These are phyloP conservation scores for Ophiostoma perfectum DNA, from an alignment of 2,329 filamentous ascomycete species.

Conservation along the genomic window DNA sequence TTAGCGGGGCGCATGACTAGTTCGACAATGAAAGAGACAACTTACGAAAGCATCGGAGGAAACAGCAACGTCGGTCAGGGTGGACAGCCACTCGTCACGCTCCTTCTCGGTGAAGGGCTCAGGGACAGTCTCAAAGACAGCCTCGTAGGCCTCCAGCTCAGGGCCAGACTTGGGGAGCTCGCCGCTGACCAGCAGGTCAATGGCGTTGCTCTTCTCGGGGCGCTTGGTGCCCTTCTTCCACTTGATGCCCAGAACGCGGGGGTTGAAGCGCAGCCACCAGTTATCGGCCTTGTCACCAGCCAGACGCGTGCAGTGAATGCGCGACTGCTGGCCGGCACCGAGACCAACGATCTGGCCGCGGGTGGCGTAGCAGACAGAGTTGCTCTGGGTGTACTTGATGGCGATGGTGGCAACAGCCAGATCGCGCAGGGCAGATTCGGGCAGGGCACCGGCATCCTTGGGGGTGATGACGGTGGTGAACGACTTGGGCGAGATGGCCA, in stretches of 20 bases:
- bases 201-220: slow-evolving; percentile 95
- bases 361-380: slow-evolving; percentile 95
- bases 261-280: slow-evolving; percentile 99
- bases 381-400: slow-evolving; percentile 97
- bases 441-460: slow-evolving; percentile 66
- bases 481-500: slow-evolving; percentile 75
- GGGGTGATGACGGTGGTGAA: slow-evolving; percentile 84
- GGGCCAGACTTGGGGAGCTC: slow-evolving; percentile 76
- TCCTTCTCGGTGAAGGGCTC: slow-evolving; percentile 76
- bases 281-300: slow-evolving; percentile 98
- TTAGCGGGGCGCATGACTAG: background rate
- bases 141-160: slow-evolving; percentile 82
- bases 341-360: slow-evolving; percentile 92
- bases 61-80: slow-evolving; percentile 75
- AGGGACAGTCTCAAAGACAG: slow-evolving; percentile 85
- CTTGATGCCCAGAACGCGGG: slow-evolving; percentile 77
- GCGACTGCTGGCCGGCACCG: slow-evolving; percentile 92
- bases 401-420: slow-evolving; percentile 94
- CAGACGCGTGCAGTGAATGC: slow-evolving; percentile 96
- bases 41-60: slow-evolving; percentile 93
- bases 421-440: slow-evolving; percentile 79
- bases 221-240: slow-evolving; percentile 98
- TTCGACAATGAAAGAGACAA: slow-evolving; percentile 28
- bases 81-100: slow-evolving; percentile 76
- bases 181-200: slow-evolving; percentile 89